Percentiles rank a stretch among this genome's conserved stretches.
Evolutionary conservation across 2,329 filamentous ascomycete genomes (phyloP).

Genomic region (Fusarium euwallaceae): DNA sequence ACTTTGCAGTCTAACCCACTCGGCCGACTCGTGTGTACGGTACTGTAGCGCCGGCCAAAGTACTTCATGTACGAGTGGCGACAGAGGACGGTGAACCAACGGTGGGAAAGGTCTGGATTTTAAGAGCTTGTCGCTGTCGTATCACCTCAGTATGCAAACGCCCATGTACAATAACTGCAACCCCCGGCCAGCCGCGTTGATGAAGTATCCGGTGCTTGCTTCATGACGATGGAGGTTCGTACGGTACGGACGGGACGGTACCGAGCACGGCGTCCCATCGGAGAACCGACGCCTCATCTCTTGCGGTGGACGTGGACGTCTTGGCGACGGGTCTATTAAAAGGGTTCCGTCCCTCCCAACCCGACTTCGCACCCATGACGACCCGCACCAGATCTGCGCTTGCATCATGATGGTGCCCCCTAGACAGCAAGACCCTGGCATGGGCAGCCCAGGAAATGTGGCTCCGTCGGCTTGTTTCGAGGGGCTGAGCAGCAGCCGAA

Average conservation of each 20-base stretch:
- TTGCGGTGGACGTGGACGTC: neutral
- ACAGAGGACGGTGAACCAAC: constrained; percentile 21
- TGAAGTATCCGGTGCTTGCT: constrained; percentile 3
- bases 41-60: neutral
- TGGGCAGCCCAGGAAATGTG: constrained; percentile 4
- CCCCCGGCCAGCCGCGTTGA: neutral
- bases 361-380: constrained; percentile 16
- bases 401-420: constrained; percentile 30
- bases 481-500: constrained; percentile 37
- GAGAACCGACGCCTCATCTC: constrained; percentile 4
- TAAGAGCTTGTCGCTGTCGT: constrained; percentile 6
- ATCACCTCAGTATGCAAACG: neutral
- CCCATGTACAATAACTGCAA: neutral
- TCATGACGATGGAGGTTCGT: neutral
- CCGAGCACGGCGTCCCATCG: neutral
- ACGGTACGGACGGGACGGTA: neutral
- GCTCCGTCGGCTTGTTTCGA: constrained; percentile 30
- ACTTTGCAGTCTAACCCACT: constrained; percentile 17
- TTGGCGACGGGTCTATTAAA: constrained; percentile 8
- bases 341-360: neutral
- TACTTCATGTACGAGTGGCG: constrained; percentile 26
- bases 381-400: constrained; percentile 25
- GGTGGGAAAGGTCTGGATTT: constrained; percentile 9
- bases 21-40: constrained; percentile 30
- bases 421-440: constrained; percentile 17